Percentiles rank a stretch among this genome's conserved stretches.
These are phyloP conservation scores for Nicotiana sylvestris DNA, from an alignment of 257 asterid genomes.

Conservation along the genomic window DNA sequence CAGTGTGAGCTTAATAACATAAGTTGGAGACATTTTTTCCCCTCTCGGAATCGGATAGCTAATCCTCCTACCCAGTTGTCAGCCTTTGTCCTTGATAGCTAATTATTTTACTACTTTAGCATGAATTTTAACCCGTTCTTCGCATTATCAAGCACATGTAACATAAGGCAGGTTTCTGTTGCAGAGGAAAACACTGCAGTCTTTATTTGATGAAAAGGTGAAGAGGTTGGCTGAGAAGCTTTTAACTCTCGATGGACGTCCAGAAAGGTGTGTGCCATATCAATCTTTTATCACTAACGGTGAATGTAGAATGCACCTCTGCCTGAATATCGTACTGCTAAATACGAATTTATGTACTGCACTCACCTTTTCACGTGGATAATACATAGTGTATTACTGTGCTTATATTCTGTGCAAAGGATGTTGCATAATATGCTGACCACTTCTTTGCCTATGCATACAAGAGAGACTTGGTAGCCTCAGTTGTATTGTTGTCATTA, in stretches of 20 bases:
- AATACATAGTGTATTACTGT: background rate
- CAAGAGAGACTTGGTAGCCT: background rate
- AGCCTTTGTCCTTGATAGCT: background rate
- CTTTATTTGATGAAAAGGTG: conserved; percentile 69
- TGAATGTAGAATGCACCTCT: background rate
- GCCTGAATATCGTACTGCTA: background rate
- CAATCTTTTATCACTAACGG: background rate
- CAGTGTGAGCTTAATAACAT: background rate
- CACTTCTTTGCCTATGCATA: conserved; percentile 1
- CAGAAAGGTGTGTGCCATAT: conserved; percentile 42
- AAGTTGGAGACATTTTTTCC: background rate
- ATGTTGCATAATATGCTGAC: background rate
- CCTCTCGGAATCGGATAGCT: background rate
- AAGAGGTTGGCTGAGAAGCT: conserved; percentile 69
- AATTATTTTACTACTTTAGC: background rate
- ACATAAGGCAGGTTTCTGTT: conserved; percentile 53
- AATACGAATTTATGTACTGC: background rate
- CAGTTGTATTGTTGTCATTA: background rate
- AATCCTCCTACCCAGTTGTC: background rate
- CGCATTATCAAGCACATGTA: conserved; percentile 27
- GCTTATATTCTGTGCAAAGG: background rate
- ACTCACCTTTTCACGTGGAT: background rate
- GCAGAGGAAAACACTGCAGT: conserved; percentile 75
- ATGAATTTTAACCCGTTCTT: conserved; percentile 14
- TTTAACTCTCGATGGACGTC: conserved; percentile 55